phyloP scores from a whole-genome alignment of 371 early-diverging fungal genomes.

The Basidiobolus meristosporus region DNA sequence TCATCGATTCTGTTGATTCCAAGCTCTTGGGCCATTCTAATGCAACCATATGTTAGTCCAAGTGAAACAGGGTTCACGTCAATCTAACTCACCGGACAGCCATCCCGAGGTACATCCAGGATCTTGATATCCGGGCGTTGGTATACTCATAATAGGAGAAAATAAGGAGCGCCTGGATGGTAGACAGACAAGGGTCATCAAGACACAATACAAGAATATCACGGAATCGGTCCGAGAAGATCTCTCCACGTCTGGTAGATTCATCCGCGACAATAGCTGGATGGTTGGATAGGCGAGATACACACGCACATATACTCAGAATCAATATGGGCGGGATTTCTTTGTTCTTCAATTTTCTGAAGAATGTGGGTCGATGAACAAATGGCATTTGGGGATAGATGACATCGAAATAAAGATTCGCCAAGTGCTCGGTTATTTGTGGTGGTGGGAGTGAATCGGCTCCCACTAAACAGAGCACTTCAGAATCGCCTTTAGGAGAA shows the following conservation, averaged over 20 bases:
- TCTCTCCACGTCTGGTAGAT: constrained; percentile 9
- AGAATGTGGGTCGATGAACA: constrained; percentile 18
- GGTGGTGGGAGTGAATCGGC: too few relatives aligned
- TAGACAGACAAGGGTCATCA: background rate
- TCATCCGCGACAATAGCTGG: constrained; percentile 9
- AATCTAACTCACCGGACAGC: constrained; percentile 17
- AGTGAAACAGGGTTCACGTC: too few relatives aligned
- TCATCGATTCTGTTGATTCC: constrained; percentile 32
- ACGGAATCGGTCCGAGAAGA: constrained; percentile 10
- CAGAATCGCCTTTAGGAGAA: too few relatives aligned
- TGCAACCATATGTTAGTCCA: too few relatives aligned
- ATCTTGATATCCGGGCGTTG: constrained; percentile 8
- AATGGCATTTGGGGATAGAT: constrained; percentile 28
- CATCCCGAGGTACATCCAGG: constrained; percentile 15
- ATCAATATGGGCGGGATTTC: constrained; percentile 10
- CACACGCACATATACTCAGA: constrained; percentile 12
- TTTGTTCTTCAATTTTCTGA: constrained; percentile 10
- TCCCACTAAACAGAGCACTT: too few relatives aligned
- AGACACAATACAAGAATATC: constrained; percentile 6
- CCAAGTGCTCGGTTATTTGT: constrained; percentile 11
- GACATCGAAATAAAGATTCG: constrained; percentile 25
- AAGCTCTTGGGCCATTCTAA: constrained; percentile 34
- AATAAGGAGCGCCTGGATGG: constrained; percentile 12
- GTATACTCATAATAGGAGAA: constrained; percentile 4
- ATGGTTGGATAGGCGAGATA: constrained; percentile 11